These are phyloP conservation scores for Cryphonectria naterciae DNA, from an alignment of 2,329 filamentous ascomycete species.

Conservation along the genomic window DNA sequence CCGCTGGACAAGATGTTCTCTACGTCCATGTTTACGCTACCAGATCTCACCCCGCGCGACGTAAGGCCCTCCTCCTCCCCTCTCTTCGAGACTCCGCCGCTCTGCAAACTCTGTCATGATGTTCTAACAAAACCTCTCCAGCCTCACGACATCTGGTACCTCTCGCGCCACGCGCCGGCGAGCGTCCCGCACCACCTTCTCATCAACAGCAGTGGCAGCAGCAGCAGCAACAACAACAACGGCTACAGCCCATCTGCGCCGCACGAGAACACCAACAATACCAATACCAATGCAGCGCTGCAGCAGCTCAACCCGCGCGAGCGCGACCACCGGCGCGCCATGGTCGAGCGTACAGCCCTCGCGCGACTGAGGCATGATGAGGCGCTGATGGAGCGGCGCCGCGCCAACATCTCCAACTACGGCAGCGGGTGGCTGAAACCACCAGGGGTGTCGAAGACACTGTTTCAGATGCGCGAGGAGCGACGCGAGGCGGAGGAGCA, in stretches of 20 bases:
- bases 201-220: conserved; percentile 35
- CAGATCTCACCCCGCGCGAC: conserved; percentile 71
- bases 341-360: conserved; percentile 63
- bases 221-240: conserved; percentile 20
- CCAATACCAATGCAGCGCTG: conserved; percentile 18
- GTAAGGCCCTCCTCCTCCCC: conserved; percentile 49
- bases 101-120: neutral
- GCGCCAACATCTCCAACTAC: conserved; percentile 82
- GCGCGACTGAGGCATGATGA: conserved; percentile 77
- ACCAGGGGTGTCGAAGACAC: conserved; percentile 84
- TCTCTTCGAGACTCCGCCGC: neutral
- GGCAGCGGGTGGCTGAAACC: conserved; percentile 90
- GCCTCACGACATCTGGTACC: conserved; percentile 77
- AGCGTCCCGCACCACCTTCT: conserved; percentile 27
- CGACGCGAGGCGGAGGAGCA: conserved; percentile 86
- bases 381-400: conserved; percentile 73
- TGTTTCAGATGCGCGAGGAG: conserved; percentile 89
- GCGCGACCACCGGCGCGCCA: conserved; percentile 42
- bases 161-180: conserved; percentile 60
- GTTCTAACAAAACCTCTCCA: conserved; percentile 41
- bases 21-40: conserved; percentile 63
- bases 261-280: conserved; percentile 16
- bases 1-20: conserved; percentile 55
- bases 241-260: conserved; percentile 31
- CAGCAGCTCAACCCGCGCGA: conserved; percentile 35